Base-by-base conservation (phyloP, 2,329 filamentous ascomycete genomes). In the Byssoonygena ceratinophila region DNA sequence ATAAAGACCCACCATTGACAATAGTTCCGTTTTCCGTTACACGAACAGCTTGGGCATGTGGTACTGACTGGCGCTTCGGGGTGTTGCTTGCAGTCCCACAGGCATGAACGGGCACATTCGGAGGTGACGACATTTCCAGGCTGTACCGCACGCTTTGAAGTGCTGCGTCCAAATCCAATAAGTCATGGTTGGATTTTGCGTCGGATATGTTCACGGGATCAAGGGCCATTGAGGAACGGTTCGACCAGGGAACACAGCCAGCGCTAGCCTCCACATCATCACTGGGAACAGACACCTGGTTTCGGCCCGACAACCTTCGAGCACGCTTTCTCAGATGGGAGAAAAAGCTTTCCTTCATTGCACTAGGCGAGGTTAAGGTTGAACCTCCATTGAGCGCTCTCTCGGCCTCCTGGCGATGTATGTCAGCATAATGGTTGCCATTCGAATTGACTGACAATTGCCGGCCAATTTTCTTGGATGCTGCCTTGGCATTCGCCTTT, bases 301-400 rank as follows among this genome's bases (percentile, higher is more conserved):
- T 89, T 53, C 91, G 83, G 44, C 92, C 92, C 23, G 92, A 98
- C 55, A 98, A 83, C 59, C 92, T 80, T 60, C 92, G 81, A 25
- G 94, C 92, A 48, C 91, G 84, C 71, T 98, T 98, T 53, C 92
- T 81, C 6, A 98, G 77, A 66, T 98, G 92, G 0, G 92, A 97
- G 71, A 98, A 98, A 75, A 98, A 98, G 68, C 92, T 88, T 68
- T 98, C 92, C 65, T 94, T 94, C 41, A 50, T 48, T 14, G 49
- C 86, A 61, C 79, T 83, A 3, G 89, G 87, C 4, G 88, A 92
- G 14, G 79, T 82, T 22, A 90, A 74, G 20, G 83, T 85, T 31
- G 78, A 79, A 61, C 84, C 83, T 50, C 90, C 92, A 64, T 89
- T 96, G 43, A 97, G 76, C 34, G 89, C 88, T 57, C 87, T 80